Conservation (phyloP, 2,329 filamentous ascomycete genomes). For the Aureobasidium sp. region DNA sequence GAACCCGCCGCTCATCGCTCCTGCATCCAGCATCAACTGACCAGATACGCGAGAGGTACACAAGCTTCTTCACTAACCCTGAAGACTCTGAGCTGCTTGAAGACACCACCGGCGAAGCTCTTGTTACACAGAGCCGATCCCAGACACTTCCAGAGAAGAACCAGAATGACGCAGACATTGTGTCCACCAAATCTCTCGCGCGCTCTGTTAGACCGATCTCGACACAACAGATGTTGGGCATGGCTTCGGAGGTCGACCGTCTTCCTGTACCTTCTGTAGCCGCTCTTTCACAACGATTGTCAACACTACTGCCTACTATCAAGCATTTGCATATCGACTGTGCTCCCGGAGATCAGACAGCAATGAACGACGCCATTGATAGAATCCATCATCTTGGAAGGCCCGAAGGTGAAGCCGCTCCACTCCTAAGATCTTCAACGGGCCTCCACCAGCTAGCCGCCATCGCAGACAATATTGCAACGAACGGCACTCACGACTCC, state of each 20-base stretch:
- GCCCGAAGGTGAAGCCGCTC: slow-evolving; percentile 18
- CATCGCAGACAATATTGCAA: slow-evolving; percentile 29
- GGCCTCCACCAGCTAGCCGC: slow-evolving; percentile 30
- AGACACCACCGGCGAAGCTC: neutral
- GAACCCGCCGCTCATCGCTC: slow-evolving; percentile 25
- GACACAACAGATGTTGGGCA: slow-evolving; percentile 32
- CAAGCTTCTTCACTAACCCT: slow-evolving; percentile 37
- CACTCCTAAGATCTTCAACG: slow-evolving; percentile 24
- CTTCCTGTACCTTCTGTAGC: slow-evolving; percentile 38
- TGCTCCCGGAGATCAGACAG: slow-evolving; percentile 26
- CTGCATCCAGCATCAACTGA: slow-evolving; percentile 31
- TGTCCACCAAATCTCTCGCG: neutral
- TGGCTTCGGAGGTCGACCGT: slow-evolving; percentile 35
- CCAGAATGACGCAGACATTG: neutral
- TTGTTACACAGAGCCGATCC: neutral
- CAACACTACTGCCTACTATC: slow-evolving; percentile 37
- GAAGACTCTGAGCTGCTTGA: slow-evolving; percentile 26
- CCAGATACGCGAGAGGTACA: slow-evolving; percentile 35
- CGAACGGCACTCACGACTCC: slow-evolving; percentile 30
- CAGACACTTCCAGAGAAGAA: neutral
- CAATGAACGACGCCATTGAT: slow-evolving; percentile 31
- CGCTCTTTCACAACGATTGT: slow-evolving; percentile 37
- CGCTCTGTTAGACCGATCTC: slow-evolving; percentile 26
- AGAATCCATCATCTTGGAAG: slow-evolving; percentile 23
- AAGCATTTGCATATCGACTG: slow-evolving; percentile 31